Evolutionary conservation across 495 filamentous ascomycete genomes (phyloP).

Genomic region (Glonium stellatum): DNA sequence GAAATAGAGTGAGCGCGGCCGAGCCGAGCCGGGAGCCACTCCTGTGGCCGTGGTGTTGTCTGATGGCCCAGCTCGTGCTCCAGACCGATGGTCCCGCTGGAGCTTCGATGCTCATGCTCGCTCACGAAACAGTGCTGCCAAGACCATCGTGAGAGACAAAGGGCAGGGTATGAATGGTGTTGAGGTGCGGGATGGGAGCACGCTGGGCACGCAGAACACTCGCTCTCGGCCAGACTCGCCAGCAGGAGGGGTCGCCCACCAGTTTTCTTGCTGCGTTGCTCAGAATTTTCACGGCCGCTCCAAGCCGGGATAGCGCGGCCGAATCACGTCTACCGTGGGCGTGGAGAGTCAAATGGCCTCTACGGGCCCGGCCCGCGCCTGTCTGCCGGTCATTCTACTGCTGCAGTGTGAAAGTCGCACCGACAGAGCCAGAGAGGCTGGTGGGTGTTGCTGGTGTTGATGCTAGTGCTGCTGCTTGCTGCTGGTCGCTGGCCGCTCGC

Average conservation of each 20-base stretch:
- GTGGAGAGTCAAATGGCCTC: not conserved
- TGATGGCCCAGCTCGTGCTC: constrained; percentile 5
- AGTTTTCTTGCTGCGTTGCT: constrained; percentile 20
- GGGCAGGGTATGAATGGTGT: constrained; percentile 6
- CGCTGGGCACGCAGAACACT: not conserved
- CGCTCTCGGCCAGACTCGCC: not conserved
- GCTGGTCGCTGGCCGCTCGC: too few relatives aligned
- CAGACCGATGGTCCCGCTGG: not conserved
- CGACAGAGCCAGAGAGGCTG: not conserved
- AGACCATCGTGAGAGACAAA: not conserved
- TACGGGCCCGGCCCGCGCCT: not conserved
- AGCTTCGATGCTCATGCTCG: not conserved
- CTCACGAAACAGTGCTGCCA: not conserved
- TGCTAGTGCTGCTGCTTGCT: not conserved
- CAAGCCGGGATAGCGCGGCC: constrained; percentile 13
- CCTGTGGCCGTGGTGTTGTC: constrained; percentile 11
- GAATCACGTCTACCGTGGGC: constrained; percentile 2
- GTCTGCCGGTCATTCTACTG: not conserved
- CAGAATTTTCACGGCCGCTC: not conserved
- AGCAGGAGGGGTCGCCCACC: constrained; percentile 1
- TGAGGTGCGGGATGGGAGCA: constrained; percentile 6
- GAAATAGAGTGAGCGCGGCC: constrained; percentile 7
- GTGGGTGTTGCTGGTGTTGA: not conserved
- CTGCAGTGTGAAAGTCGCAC: not conserved
- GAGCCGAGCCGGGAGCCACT: too few relatives aligned